phyloP scores from a whole-genome alignment of 352 stramenopile species.

The Blastocystis sp. region DNA sequence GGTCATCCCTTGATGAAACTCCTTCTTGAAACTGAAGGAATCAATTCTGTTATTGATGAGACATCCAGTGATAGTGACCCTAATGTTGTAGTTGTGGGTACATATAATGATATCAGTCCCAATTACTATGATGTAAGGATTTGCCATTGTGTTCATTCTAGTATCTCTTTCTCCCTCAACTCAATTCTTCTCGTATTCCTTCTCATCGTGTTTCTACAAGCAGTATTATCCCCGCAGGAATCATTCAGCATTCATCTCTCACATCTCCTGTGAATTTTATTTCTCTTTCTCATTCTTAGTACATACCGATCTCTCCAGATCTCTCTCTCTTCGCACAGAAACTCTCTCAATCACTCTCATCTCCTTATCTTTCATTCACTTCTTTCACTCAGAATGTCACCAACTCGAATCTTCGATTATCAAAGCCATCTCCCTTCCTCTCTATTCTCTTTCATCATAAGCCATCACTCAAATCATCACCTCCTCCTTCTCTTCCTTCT shows the following conservation, averaged over 20 bases:
- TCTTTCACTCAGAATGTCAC: background rate
- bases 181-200: slow-evolving; percentile 41
- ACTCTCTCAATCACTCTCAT: background rate
- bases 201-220: background rate
- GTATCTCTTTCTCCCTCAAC: slow-evolving; percentile 46
- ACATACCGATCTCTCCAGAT: background rate
- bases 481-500: background rate
- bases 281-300: background rate
- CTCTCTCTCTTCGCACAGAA: background rate
- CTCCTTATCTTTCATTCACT: slow-evolving; percentile 48
- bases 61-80: background rate
- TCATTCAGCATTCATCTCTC: background rate
- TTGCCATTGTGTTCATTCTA: background rate
- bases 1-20: slow-evolving; percentile 52
- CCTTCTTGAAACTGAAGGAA: background rate
- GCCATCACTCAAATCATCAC: background rate
- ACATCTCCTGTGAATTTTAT: background rate
- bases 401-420: background rate
- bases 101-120: slow-evolving; percentile 25
- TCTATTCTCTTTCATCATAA: background rate
- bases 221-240: background rate
- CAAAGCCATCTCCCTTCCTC: background rate
- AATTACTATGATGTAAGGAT: slow-evolving; percentile 8
- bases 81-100: slow-evolving; percentile 24
- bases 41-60: background rate